A percentile compares a stretch with the other conserved stretches of the same genome.
Conservation (phyloP, 2,329 filamentous ascomycete species). For the Orbilia javanica region DNA sequence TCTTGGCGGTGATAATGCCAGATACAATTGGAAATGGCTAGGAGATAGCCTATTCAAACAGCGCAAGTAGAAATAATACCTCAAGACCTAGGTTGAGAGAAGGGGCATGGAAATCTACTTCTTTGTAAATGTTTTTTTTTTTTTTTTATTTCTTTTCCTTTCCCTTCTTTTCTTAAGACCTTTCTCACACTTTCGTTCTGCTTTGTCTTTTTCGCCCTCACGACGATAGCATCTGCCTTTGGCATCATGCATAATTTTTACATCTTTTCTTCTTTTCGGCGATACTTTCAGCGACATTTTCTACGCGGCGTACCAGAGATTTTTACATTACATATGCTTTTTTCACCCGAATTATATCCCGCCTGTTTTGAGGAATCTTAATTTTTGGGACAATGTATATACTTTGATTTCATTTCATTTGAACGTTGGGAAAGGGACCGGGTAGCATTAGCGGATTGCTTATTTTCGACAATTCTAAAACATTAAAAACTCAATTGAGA, state of each 20-base stretch:
- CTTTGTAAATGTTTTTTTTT: conserved; percentile 44
- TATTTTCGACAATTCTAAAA: conserved; percentile 18
- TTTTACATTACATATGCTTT: conserved; percentile 13
- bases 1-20: conserved; percentile 53
- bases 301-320: conserved; percentile 23
- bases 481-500: conserved; percentile 10
- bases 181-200: not conserved
- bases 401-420: conserved; percentile 20
- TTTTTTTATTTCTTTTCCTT: no score
- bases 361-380: conserved; percentile 26
- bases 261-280: not conserved
- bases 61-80: conserved; percentile 31
- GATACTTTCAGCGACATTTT: conserved; percentile 26
- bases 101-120: conserved; percentile 17
- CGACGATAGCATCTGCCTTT: not conserved
- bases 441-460: conserved; percentile 27
- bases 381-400: conserved; percentile 34
- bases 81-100: not conserved
- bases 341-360: not conserved
- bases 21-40: conserved; percentile 58
- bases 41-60: conserved; percentile 57
- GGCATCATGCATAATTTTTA: conserved; percentile 51
- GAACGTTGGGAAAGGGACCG: conserved; percentile 22
- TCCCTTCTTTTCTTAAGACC: no score
- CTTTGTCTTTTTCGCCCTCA: not conserved